These are phyloP conservation scores for Polytolypa hystricis DNA, from an alignment of 2,329 filamentous ascomycete species.

Conservation along the genomic window DNA sequence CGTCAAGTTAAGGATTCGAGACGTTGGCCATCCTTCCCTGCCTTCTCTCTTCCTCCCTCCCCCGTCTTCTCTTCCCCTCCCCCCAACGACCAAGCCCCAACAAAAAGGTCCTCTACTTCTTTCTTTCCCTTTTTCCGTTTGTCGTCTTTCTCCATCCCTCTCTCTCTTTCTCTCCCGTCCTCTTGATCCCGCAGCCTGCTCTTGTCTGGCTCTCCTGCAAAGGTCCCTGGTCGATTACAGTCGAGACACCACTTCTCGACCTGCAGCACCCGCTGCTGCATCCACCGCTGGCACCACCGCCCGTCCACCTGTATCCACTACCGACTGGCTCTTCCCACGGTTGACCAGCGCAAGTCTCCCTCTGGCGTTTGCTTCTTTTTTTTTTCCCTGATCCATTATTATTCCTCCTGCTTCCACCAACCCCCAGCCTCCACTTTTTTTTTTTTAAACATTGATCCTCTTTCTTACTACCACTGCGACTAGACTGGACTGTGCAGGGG, in stretches of 20 bases:
- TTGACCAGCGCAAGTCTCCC: conserved; percentile 7
- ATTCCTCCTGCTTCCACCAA: too few species aligned
- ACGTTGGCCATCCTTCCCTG: too few species aligned
- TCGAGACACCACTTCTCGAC: conserved; percentile 1
- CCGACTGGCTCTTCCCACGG: conserved; percentile 6
- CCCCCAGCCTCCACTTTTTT: conserved; percentile 21
- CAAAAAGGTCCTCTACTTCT: too few species aligned
- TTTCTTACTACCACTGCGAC: conserved; percentile 13
- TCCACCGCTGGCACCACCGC: not conserved
- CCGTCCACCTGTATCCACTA: conserved; percentile 4
- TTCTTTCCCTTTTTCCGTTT: too few species aligned
- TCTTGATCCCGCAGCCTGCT: too few species aligned
- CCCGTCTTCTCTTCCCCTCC: not conserved
- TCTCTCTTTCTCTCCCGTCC: too few species aligned
- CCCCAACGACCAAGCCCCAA: not conserved
- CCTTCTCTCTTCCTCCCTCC: conserved; percentile 7
- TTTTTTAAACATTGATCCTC: conserved; percentile 7
- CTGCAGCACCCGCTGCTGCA: not conserved
- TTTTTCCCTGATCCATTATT: too few species aligned
- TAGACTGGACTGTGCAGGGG: too few species aligned
- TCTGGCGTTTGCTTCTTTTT: conserved; percentile 15
- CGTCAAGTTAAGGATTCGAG: too few species aligned
- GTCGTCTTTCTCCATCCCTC: not conserved
- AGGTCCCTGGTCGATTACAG: too few species aligned
- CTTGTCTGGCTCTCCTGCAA: too few species aligned